Base-by-base conservation (phyloP, 1,284 basidiomycete genomes). In the Sporisorium exsertum region DNA sequence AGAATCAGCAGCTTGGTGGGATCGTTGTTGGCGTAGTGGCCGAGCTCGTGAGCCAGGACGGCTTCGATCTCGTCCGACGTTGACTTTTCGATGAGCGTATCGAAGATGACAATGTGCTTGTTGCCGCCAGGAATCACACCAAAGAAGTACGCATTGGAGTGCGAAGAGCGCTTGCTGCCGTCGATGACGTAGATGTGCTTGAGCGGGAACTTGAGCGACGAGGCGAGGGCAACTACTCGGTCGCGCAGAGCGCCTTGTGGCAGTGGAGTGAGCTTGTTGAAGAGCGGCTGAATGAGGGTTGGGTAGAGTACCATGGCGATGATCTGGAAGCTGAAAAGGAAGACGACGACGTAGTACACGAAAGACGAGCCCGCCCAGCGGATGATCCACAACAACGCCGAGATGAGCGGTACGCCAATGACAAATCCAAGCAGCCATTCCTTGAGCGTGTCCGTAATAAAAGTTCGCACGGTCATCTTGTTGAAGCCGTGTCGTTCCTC, bases 401-500 rank as follows among this genome's bases (percentile, higher is more conserved):
- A 91, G 56, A 97, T 89, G 87, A 98, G 92, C 0, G 96, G 96
- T 1, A 91, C 88, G 22, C 95, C 94, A n/a, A 99, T 88, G 40
- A 87, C 89, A 54, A 92, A 89, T 9, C 90, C 90, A 50, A 99
- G 86, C 3, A 87, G 86, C 90, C 91, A 94, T 22, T 91, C 89
- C 87, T 97, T 97, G 80, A 95, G 49, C 47, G 92, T 87, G 86
- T 97, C 95, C 2, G 89, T 87, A 63, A 94, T 84, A 46, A 80
- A 84, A 3, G 95, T 88, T 7, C 79, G 78, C 1, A 90, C 89
- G 0, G 94, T 94, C 18, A 91, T 94, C 88, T 97, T 97, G 89
- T 98, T 98, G 89, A 98, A 98, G 0, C 95, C 95, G 81, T 97
- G 94, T 77, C 91, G 92, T 86, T 97, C 92, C 86, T 99, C 97